Evolutionary conservation across 2,329 filamentous ascomycete genomes (phyloP), one percentile per base, ranked within the genome.

Genomic region (Orbilia blumenaviensis): DNA sequence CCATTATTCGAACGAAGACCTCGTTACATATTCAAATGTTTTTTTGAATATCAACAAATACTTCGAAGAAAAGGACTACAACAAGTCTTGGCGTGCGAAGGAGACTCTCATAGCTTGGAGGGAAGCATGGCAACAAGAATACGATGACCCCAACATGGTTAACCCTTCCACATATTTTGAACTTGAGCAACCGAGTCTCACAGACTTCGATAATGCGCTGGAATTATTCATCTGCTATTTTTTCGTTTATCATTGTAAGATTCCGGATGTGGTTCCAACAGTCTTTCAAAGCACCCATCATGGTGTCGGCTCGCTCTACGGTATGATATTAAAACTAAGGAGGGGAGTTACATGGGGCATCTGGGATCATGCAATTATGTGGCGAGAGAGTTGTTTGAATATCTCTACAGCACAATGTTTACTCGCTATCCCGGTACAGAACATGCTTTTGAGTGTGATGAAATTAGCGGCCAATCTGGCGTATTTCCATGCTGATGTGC

Each of bases 231-330:
- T 80, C 44, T 82, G 85, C 32, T 86, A 83, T 76, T 81, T 86
- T 38, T 86, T 88, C 82, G 87, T 88, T 71, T 88, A 88, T 81
- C 87, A 86, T 0, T 86, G 88, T 21, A 86, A 85, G 1, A 85
- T 88, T 3, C 87, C 87, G 0, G 86, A 87, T 50, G 84, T 86
- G 73, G 85, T 87, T 25, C 88, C 88, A 0, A 84, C 84, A n/a
- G 86, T 89, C 2, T 89, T 89, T 80, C 88, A 89, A 80, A 87
- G 87, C 29, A 89, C 88, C 1, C 88, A 89, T 79, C 88, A 89
- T 81, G 87, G 86, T 73, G 87, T 88, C 44, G 87, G 87, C 64
- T 87, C 87, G 3, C 86, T 88, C 0, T 89, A 89, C 71, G 88
- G 88, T 34, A 86, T 89, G 72, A 85, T 89, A 8, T 88, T 88